Conservation (phyloP, 345 rosid genomes). For the Citrus medica region DNA sequence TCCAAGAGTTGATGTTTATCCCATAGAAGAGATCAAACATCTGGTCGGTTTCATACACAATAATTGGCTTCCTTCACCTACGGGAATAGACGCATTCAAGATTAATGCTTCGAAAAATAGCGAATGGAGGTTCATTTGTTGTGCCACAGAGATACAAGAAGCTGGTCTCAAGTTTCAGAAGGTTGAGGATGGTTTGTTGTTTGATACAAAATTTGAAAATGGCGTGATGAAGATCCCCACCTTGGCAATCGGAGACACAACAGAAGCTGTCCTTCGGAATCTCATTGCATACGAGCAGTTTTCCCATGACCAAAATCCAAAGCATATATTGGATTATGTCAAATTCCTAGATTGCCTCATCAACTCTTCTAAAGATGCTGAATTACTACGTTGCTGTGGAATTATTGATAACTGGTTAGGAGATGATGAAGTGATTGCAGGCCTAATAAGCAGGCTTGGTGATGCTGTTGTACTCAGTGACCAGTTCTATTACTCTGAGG, state of each 20-base stretch:
- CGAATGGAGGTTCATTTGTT: neutral
- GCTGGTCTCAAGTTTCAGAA: constrained; percentile 17
- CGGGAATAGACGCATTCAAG: neutral
- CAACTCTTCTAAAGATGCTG: constrained; percentile 6
- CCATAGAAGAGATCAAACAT: neutral
- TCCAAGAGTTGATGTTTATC: neutral
- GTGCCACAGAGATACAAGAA: constrained; percentile 15
- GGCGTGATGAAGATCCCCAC: constrained; percentile 16
- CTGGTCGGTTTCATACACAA: neutral
- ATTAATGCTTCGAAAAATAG: neutral
- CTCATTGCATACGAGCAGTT: constrained; percentile 21
- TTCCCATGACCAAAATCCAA: neutral
- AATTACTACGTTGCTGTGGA: constrained; percentile 4
- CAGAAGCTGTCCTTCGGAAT: constrained; percentile 9
- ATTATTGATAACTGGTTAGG: constrained; percentile 15
- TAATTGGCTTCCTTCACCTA: neutral
- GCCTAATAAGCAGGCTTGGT: neutral
- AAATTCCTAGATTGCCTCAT: constrained; percentile 9
- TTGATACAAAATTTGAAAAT: neutral
- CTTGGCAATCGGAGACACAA: neutral
- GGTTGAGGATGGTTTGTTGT: neutral
- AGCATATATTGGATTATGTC: neutral
- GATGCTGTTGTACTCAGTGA: neutral
- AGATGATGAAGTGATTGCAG: constrained; percentile 6
- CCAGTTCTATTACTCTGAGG: neutral